Evolutionary conservation across 202 grass and related monocot genomes (phyloP), one percentile per base, ranked within the genome.

Genomic region (Brachypodium distachyon): DNA sequence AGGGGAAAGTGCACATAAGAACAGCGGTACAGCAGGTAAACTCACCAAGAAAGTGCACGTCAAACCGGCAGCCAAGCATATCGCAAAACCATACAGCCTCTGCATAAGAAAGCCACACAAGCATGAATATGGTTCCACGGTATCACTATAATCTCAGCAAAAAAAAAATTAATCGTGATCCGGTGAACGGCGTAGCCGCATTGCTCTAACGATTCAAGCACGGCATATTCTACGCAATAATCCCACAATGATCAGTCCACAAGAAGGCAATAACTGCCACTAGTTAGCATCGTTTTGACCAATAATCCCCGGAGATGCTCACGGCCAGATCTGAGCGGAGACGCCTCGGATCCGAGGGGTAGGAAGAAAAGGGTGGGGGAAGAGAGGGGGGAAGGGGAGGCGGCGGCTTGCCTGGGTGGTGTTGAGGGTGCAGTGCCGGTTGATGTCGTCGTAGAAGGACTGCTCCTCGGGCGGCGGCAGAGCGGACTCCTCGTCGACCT

Each of bases 31-130:
- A 13, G 5, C 3, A 46, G 23, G 41, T 50, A 67, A 73, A 43
- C 81, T 92, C 81, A 98, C 96, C 91, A 98, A 65, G 74, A 98
- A 87, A 23, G 92, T 94, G 75, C 96, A 98, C 47, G 89, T 78
- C 67, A 98, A 61, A 33, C 95, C 91, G 22, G 95, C 85, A 77
- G 83, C 84, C 68, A 98, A 79, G 84, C 96, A 98, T 72, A 90
- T 98, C 52, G 89, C 91, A n/a, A 98, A 98, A 47, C 96, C 96
- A 74, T 98, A 98, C 26, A 98, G 66, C 85, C 95, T 88, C 95
- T 98, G 91, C 59, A 22, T 31, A 31, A 90, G 63, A 53, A 65
- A 31, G 36, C 18, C 3, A 84, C 60, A 75, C 27, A 16, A 41
- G 36, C 48, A 37, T 52, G 79, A 9, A 60, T 77, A 57, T 64